Percentiles rank a stretch among this genome's conserved stretches.
phyloP scores from a whole-genome alignment of 192 early-diverging fungal genomes.

The Gaertneriomyces semiglobifer region DNA sequence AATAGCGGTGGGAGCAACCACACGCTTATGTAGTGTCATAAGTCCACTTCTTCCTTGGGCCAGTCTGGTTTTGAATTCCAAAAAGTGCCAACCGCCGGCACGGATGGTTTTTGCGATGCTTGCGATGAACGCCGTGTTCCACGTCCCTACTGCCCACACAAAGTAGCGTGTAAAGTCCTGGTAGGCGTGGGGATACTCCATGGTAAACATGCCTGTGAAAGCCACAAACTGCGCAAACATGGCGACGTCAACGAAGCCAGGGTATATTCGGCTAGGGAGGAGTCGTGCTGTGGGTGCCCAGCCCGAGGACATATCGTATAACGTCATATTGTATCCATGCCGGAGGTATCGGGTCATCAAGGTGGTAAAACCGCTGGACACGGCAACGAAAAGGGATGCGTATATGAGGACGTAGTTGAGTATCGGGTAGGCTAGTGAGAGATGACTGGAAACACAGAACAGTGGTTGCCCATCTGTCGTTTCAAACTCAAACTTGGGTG shows the following conservation, averaged over 20 bases:
- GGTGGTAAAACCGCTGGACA: slow-evolving; percentile 14
- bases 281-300: slow-evolving; percentile 19
- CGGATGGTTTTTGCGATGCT: slow-evolving; percentile 6
- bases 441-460: slow-evolving; percentile 6
- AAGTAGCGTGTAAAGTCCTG: slow-evolving; percentile 13
- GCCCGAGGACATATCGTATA: slow-evolving; percentile 24
- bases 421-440: slow-evolving; percentile 1
- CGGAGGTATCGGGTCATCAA: slow-evolving; percentile 2
- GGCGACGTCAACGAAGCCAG: slow-evolving; percentile 11
- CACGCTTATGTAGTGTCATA: not conserved
- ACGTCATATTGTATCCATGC: slow-evolving; percentile 2
- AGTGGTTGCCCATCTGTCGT: not conserved
- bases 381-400: slow-evolving; percentile 14
- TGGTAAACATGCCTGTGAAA: slow-evolving; percentile 7
- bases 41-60: not conserved
- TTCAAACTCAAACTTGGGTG: slow-evolving; percentile 9
- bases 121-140: slow-evolving; percentile 15
- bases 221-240: slow-evolving; percentile 24
- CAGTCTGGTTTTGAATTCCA: not conserved
- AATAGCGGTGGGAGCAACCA: not conserved
- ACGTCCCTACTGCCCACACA: slow-evolving; percentile 21
- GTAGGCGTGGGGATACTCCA: slow-evolving; percentile 13
- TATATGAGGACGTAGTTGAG: slow-evolving; percentile 7
- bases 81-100: slow-evolving; percentile 2
- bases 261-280: slow-evolving; percentile 11